phyloP scores from a whole-genome alignment of 331 rosid species.

The Stylosanthes scabra region DNA sequence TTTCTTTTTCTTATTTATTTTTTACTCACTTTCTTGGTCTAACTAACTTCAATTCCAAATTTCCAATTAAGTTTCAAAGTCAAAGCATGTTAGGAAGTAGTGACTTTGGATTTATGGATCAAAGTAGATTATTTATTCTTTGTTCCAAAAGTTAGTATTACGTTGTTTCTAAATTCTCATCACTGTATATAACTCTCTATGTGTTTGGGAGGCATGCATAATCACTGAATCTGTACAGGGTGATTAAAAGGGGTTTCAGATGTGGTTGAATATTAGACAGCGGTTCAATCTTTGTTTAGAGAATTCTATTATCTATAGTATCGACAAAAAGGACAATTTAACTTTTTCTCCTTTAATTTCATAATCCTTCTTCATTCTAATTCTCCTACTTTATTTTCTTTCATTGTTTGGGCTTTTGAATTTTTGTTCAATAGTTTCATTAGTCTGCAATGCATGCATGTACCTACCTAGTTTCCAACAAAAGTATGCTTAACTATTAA shows the following conservation, averaged over 20 bases:
- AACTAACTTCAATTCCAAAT: background rate
- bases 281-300: background rate
- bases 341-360: background rate
- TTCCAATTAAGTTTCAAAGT: slow-evolving; percentile 23
- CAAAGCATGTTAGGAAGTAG: slow-evolving; percentile 13
- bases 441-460: background rate
- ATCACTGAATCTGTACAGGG: background rate
- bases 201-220: background rate
- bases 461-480: background rate
- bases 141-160: slow-evolving; percentile 16
- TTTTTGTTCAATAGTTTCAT: background rate
- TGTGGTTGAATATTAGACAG: background rate
- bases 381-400: background rate
- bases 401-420: slow-evolving; percentile 18
- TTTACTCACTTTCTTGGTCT: no score
- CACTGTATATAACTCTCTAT: no score
- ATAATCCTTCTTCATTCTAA: background rate
- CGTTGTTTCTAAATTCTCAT: background rate
- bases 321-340: background rate
- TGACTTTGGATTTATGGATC: slow-evolving; percentile 25
- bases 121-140: background rate
- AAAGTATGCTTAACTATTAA: background rate
- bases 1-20: no score
- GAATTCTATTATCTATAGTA: background rate
- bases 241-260: slow-evolving; percentile 30